A percentile compares a stretch with the other conserved stretches of the same genome.
phyloP scores from a whole-genome alignment of 768 basidiomycete genomes.

The Mycena albidolilacea region DNA sequence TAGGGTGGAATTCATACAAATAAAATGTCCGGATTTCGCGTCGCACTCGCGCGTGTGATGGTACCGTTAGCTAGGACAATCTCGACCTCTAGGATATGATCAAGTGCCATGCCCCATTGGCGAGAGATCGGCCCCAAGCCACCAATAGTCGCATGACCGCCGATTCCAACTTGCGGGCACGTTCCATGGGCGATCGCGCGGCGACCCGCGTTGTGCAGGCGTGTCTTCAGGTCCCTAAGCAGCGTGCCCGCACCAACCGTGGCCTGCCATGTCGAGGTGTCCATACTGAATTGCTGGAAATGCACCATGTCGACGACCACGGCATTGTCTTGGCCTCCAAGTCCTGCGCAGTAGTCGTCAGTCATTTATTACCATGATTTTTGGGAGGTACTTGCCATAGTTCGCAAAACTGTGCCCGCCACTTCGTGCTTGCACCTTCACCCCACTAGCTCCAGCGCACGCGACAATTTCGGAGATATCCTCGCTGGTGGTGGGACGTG shows the following conservation, averaged over 20 bases:
- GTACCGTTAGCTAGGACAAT: conserved; percentile 44
- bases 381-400: conserved; percentile 15
- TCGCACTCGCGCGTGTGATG: conserved; percentile 40
- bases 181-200: conserved; percentile 49
- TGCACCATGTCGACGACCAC: conserved; percentile 48
- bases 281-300: conserved; percentile 44
- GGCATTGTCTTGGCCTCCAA: conserved; percentile 46
- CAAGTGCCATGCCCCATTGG: conserved; percentile 44
- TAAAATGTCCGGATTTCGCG: conserved; percentile 41
- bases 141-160: conserved; percentile 42
- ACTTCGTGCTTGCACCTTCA: conserved; percentile 38
- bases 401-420: conserved; percentile 36
- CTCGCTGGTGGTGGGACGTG: conserved; percentile 33
- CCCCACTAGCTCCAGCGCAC: conserved; percentile 35
- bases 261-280: conserved; percentile 42
- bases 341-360: conserved; percentile 5
- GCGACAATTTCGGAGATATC: conserved; percentile 38
- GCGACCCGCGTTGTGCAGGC: conserved; percentile 36
- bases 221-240: conserved; percentile 41
- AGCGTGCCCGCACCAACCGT: conserved; percentile 43
- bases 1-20: conserved; percentile 30
- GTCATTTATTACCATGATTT: conserved; percentile 1
- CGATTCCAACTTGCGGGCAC: conserved; percentile 49
- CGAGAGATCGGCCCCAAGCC: conserved; percentile 43
- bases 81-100: conserved; percentile 44